Conservation (phyloP, 179 eudicot genomes). For the Nepenthes alata region DNA sequence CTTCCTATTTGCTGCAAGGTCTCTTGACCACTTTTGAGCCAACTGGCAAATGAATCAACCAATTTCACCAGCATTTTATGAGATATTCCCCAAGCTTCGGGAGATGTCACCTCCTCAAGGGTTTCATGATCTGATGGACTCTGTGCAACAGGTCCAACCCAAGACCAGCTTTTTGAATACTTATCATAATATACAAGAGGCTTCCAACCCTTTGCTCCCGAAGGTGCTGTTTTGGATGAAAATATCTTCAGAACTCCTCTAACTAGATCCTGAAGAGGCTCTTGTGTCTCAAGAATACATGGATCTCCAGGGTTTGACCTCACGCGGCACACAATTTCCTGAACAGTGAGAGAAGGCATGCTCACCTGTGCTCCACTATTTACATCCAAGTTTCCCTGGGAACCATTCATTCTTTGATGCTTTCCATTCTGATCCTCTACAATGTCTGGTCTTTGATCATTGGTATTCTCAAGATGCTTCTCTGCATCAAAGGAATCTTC, state of each 20-base stretch:
- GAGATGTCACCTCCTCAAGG: constrained; percentile 48
- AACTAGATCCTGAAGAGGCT: constrained; percentile 77
- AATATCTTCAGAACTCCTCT: constrained; percentile 76
- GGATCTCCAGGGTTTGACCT: constrained; percentile 80
- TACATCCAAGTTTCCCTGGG: constrained; percentile 25
- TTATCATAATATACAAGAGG: constrained; percentile 56
- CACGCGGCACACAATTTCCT: constrained; percentile 67
- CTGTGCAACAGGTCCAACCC: constrained; percentile 53
- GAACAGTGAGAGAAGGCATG: constrained; percentile 47
- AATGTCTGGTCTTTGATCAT: constrained; percentile 7
- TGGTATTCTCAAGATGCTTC: constrained; percentile 26
- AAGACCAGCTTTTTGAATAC: constrained; percentile 64
- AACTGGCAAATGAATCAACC: constrained; percentile 80
- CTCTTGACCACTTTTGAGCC: constrained; percentile 85
- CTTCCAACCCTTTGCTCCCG: constrained; percentile 95
- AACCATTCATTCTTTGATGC: constrained; percentile 25
- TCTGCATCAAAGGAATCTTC: constrained; percentile 26
- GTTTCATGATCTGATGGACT: constrained; percentile 25
- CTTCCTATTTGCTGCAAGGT: constrained; percentile 66
- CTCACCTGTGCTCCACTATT: constrained; percentile 13
- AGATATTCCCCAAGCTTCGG: constrained; percentile 77
- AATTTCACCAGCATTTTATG: constrained; percentile 67
- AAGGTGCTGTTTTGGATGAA: constrained; percentile 66
- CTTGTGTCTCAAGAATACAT: constrained; percentile 69
- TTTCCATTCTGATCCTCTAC: constrained; percentile 22